Evolutionary conservation across 2,329 filamentous ascomycete genomes (phyloP).

Genomic region (Fusarium xyrophilum): DNA sequence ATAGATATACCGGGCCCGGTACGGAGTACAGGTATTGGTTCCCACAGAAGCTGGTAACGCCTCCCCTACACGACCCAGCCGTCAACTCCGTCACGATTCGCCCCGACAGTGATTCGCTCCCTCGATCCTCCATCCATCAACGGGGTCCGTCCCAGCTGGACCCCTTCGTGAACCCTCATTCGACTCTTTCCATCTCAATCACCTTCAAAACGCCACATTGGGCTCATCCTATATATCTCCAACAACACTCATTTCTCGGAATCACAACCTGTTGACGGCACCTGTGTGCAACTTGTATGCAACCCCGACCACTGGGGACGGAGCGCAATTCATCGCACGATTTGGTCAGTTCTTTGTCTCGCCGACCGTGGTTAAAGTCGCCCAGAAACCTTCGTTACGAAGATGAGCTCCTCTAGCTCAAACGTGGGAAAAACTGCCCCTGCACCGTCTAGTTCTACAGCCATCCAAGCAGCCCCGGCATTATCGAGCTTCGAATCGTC

Average conservation of each 20-base stretch:
- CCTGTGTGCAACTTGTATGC: background rate
- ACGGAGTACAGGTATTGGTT: no score
- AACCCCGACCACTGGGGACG: constrained; percentile 10
- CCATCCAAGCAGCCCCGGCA: constrained; percentile 51
- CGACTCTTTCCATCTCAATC: constrained; percentile 22
- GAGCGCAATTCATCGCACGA: constrained; percentile 8
- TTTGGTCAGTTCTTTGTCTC: constrained; percentile 15
- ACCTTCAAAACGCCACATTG: constrained; percentile 2
- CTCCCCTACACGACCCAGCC: constrained; percentile 24
- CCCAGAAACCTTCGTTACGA: constrained; percentile 9
- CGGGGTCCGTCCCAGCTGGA: constrained; percentile 48
- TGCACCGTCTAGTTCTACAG: constrained; percentile 49
- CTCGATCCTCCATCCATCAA: constrained; percentile 43
- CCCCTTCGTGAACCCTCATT: constrained; percentile 40
- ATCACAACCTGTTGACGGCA: background rate
- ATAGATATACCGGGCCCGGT: no score
- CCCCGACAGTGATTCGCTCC: constrained; percentile 49
- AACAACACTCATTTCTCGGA: background rate
- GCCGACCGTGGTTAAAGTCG: background rate
- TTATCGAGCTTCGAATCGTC: constrained; percentile 58
- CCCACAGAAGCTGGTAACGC: no score
- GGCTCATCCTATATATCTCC: background rate
- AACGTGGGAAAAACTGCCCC: constrained; percentile 61
- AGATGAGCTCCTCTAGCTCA: constrained; percentile 47
- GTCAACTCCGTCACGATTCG: constrained; percentile 46